A percentile compares a stretch with the other conserved stretches of the same genome.
These are phyloP conservation scores for Penicillium paxilli DNA, from an alignment of 495 filamentous ascomycete genomes.

Conservation along the genomic window DNA sequence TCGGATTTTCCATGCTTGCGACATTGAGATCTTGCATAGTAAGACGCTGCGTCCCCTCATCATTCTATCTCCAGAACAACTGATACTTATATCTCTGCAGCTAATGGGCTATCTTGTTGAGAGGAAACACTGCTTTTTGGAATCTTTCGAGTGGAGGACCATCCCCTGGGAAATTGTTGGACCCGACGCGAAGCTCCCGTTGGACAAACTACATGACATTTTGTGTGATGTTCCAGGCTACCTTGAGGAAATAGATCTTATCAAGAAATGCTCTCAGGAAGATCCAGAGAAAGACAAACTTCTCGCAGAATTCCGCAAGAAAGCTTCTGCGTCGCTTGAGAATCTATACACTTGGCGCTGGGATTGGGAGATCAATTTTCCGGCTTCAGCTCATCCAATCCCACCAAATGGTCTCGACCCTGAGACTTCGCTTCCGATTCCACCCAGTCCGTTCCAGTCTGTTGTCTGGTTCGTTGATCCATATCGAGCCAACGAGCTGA, in stretches of 20 bases:
- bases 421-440: not conserved
- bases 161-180: conserved; percentile 14
- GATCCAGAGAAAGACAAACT: conserved; percentile 2
- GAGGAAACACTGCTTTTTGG: conserved; percentile 21
- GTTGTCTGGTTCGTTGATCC: conserved; percentile 14
- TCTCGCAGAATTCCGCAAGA: not conserved
- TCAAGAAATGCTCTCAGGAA: not conserved
- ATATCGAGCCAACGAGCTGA: conserved; percentile 15
- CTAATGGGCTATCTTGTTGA: conserved; percentile 14
- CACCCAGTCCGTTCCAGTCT: conserved; percentile 15
- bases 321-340: conserved; percentile 2
- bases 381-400: conserved; percentile 4
- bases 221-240: conserved; percentile 15
- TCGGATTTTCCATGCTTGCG: conserved; percentile 7
- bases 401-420: not conserved
- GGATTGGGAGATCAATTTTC: conserved; percentile 14
- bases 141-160: conserved; percentile 19
- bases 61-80: not conserved
- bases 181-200: conserved; percentile 5
- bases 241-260: conserved; percentile 12
- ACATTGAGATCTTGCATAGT: conserved; percentile 17
- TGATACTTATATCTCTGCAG: not conserved
- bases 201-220: conserved; percentile 11
- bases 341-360: conserved; percentile 18
- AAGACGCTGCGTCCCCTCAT: not conserved